These are phyloP conservation scores for Aspergillus floridensis DNA, from an alignment of 2,329 filamentous ascomycete genomes.

Conservation along the genomic window DNA sequence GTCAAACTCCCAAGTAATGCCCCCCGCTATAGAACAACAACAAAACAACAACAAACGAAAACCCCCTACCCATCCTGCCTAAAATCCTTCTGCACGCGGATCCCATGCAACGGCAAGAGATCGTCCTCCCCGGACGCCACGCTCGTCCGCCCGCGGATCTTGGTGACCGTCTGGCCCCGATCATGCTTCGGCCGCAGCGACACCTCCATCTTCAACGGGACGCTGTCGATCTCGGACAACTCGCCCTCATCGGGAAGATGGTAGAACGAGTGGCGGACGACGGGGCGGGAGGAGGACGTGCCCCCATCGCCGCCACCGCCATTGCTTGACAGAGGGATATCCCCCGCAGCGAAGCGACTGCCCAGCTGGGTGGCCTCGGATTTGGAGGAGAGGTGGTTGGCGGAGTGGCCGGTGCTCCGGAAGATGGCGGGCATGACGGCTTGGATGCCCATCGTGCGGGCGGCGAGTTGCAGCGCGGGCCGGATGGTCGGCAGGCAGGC, in stretches of 20 bases:
- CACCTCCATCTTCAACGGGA: slow-evolving; percentile 7
- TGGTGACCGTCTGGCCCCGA: slow-evolving; percentile 16
- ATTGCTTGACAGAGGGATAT: not conserved
- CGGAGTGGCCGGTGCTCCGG: slow-evolving; percentile 10
- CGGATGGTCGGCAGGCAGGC: slow-evolving; percentile 28
- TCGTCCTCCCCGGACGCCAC: not conserved
- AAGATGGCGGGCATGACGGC: slow-evolving; percentile 13
- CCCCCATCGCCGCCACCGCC: not conserved
- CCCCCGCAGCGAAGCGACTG: not conserved
- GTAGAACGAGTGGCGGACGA: slow-evolving; percentile 20
- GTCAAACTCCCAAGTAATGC: not conserved
- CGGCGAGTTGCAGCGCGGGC: slow-evolving; percentile 22
- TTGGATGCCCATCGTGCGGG: slow-evolving; percentile 20
- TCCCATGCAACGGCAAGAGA: slow-evolving; percentile 4
- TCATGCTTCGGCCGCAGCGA: slow-evolving; percentile 22
- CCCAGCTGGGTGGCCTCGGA: not conserved
- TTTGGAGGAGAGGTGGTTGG: slow-evolving; percentile 7
- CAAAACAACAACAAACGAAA: not conserved
- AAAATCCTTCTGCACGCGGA: slow-evolving; percentile 5
- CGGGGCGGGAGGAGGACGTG: not conserved
- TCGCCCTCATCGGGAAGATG: slow-evolving; percentile 17
- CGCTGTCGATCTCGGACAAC: not conserved
- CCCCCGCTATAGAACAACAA: not conserved
- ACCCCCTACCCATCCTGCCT: not conserved
- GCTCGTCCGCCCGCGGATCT: slow-evolving; percentile 11